Evolutionary conservation across 768 basidiomycete genomes (phyloP).

Genomic region (Lactifluus subvellereus): DNA sequence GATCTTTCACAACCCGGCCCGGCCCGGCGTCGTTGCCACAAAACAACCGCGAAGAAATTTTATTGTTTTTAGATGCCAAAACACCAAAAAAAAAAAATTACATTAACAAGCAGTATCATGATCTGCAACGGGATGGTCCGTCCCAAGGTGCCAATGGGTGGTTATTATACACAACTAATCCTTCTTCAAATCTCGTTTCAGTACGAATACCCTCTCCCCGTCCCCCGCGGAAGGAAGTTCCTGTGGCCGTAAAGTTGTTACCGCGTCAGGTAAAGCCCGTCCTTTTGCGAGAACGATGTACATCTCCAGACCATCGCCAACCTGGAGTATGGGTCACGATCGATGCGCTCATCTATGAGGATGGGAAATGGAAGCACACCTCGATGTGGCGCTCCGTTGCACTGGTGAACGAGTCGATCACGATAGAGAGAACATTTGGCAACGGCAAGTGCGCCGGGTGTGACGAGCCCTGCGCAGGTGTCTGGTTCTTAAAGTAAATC

Average conservation of each 20-base stretch:
- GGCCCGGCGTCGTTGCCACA: background rate
- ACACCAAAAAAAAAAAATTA: background rate
- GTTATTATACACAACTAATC: slow-evolving; percentile 41
- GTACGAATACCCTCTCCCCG: slow-evolving; percentile 70
- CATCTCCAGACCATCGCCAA: slow-evolving; percentile 93
- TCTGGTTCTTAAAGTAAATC: slow-evolving; percentile 99
- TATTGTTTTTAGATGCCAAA: background rate
- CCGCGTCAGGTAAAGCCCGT: slow-evolving; percentile 53
- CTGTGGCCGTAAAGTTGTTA: slow-evolving; percentile 48
- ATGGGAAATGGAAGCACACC: slow-evolving; percentile 40
- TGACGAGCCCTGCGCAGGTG: slow-evolving; percentile 58
- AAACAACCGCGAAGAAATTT: background rate
- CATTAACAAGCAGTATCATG: slow-evolving; percentile 15
- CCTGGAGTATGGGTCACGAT: slow-evolving; percentile 40
- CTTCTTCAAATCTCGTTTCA: slow-evolving; percentile 77
- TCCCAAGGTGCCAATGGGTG: background rate
- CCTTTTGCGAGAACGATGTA: slow-evolving; percentile 77
- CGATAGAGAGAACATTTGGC: slow-evolving; percentile 70
- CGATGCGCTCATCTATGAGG: background rate
- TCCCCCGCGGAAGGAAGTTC: slow-evolving; percentile 58
- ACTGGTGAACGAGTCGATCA: slow-evolving; percentile 93
- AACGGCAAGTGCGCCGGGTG: slow-evolving; percentile 83
- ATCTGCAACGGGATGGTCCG: slow-evolving; percentile 14
- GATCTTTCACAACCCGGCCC: background rate
- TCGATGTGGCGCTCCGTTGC: slow-evolving; percentile 99